Base-by-base conservation (phyloP, 306 rosid species). In the Crataegus laevigata region DNA sequence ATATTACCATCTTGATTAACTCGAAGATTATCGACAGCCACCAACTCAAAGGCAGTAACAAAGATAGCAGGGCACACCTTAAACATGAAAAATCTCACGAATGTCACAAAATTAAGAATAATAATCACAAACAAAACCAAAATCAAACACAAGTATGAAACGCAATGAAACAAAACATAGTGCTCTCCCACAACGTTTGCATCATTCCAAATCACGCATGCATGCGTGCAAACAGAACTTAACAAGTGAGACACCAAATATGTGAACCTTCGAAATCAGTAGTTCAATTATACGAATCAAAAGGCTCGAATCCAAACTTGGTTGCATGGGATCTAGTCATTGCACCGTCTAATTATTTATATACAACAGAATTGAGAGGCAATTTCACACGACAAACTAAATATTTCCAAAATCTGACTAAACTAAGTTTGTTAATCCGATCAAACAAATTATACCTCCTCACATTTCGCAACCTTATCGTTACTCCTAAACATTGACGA, bases 1-100 rank as follows among this genome's bases (percentile, higher is more conserved):
- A 15, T 22, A 47, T 81, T 79, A 83, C 86, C 87, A 83, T 83
- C 84, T 73, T 83, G 82, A 47, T 52, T 60, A 28, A 52, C 52
- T 54, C 19, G 26, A 45, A 75, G 22, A 21, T 34, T 61, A 50
- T 38, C 43, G 12, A 29, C 40, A 32, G 72, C 69, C 59, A 62
- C 68, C 75, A 68, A 69, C n/a, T 67, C 51, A 50, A 61, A 38
- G 50, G 66, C 59, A 45, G 61, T 55, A 24, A 66, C 17, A 19
- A 71, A 66, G 21, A 29, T 51, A 59, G 38, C 59, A 73, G 50
- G 52, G 42, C 64, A 45, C 70, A 73, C 82, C 82, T 73, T 45
- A n/a, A 69, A 74, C 32, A 22, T 3, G 69, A n/a, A 73, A 9
- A 9, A 62, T 61, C 24, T 24, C 24, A 32, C 38, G 54, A 73